Percentiles rank a stretch among this genome's conserved stretches.
phyloP scores from a whole-genome alignment of 768 basidiomycete species.

The Leccinellum luteum region DNA sequence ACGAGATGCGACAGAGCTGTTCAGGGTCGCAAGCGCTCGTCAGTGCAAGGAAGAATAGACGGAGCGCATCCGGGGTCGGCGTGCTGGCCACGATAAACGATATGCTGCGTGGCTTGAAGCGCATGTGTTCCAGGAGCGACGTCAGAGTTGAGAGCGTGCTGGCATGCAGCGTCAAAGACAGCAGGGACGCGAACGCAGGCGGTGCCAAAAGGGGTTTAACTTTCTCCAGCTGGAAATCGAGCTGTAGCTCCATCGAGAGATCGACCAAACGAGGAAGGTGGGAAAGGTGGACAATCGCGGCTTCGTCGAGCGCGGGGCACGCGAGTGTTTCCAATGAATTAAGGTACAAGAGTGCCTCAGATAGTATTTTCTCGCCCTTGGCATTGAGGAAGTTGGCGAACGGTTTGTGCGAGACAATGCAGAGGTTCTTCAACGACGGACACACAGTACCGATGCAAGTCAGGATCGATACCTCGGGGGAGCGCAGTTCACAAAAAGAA shows the following conservation, averaged over 20 bases:
- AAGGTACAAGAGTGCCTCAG: conserved; percentile 18
- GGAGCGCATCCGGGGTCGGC: conserved; percentile 18
- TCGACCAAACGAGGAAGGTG: conserved; percentile 15
- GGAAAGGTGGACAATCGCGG: conserved; percentile 23
- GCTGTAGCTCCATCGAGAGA: conserved; percentile 16
- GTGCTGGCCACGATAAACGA: conserved; percentile 11
- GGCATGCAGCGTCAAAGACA: conserved; percentile 9
- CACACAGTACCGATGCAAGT: conserved; percentile 19
- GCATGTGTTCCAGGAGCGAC: conserved; percentile 18
- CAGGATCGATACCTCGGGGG: conserved; percentile 19
- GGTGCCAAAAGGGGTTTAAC: conserved; percentile 9
- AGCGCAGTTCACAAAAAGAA: conserved; percentile 5
- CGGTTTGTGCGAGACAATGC: neutral
- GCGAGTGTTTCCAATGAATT: conserved; percentile 14
- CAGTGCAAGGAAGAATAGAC: conserved; percentile 22
- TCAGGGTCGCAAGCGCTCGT: conserved; percentile 9
- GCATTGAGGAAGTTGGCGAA: conserved; percentile 5
- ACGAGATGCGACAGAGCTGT: conserved; percentile 6
- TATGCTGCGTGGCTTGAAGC: conserved; percentile 12
- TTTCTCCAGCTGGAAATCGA: conserved; percentile 13
- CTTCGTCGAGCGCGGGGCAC: conserved; percentile 21
- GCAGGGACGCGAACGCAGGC: conserved; percentile 16
- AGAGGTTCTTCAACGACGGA: conserved; percentile 17
- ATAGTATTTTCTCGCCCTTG: conserved; percentile 19
- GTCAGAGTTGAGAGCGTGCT: conserved; percentile 17